Percentiles rank a stretch among this genome's conserved stretches.
Conservation (phyloP, 108 stramenopile genomes). For the Mayamaea pseudoterrestris region DNA sequence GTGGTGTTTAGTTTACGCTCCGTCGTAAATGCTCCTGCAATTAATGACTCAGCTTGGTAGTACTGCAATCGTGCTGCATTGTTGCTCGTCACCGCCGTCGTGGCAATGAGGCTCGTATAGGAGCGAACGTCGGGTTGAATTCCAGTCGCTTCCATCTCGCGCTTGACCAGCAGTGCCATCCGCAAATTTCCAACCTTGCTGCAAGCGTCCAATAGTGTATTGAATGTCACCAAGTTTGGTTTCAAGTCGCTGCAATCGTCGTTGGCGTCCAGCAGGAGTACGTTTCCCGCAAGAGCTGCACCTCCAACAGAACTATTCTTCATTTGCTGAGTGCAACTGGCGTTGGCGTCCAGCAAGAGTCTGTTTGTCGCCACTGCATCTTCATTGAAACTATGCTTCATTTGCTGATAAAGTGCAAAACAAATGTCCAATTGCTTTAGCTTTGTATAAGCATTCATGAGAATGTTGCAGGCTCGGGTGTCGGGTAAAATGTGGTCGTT, state of each 20-base stretch:
- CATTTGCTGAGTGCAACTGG: not conserved
- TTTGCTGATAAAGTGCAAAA: slow-evolving; percentile 53
- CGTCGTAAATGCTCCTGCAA: too few species aligned
- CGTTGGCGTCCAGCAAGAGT: not conserved
- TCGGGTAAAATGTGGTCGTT: slow-evolving; percentile 35
- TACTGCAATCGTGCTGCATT: slow-evolving; percentile 16
- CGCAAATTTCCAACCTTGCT: slow-evolving; percentile 62
- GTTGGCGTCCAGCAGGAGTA: too few species aligned
- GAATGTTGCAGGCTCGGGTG: slow-evolving; percentile 76
- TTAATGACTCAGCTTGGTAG: too few species aligned
- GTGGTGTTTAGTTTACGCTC: not conserved
- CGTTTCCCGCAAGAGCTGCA: too few species aligned
- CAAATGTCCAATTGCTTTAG: slow-evolving; percentile 37
- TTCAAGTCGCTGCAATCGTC: slow-evolving; percentile 22
- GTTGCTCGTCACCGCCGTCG: slow-evolving; percentile 64
- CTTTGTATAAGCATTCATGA: slow-evolving; percentile 82
- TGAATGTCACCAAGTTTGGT: slow-evolving; percentile 73
- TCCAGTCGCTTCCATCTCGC: slow-evolving; percentile 25
- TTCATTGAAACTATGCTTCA: too few species aligned
- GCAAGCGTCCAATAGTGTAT: slow-evolving; percentile 75
- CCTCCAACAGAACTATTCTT: not conserved
- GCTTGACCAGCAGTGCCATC: slow-evolving; percentile 39
- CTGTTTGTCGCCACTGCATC: slow-evolving; percentile 4
- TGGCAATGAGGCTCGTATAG: slow-evolving; percentile 74
- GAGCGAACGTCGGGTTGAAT: slow-evolving; percentile 56